Percentiles rank a stretch among this genome's conserved stretches.
Conservation (phyloP, 2,329 filamentous ascomycete genomes). For the Hirsutella thompsonii region DNA sequence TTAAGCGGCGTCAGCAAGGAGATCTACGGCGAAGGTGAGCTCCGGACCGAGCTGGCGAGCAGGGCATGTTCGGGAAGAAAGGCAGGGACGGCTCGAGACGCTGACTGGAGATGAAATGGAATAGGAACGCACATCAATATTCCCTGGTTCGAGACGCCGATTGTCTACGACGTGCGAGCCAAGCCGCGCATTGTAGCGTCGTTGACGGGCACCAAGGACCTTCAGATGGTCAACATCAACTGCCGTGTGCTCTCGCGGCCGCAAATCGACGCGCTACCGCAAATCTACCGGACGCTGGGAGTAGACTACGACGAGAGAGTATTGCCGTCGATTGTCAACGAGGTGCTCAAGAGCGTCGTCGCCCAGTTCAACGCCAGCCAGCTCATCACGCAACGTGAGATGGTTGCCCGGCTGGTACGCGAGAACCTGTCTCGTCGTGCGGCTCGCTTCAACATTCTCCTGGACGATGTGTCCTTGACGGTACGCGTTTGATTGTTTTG, state of each 20-base stretch:
- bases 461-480: constrained; percentile 95
- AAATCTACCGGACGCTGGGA: constrained; percentile 94
- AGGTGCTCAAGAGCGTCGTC: constrained; percentile 96
- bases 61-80: no score
- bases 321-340: constrained; percentile 93
- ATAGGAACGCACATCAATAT: constrained; percentile 87
- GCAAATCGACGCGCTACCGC: constrained; percentile 74
- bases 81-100: neutral
- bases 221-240: constrained; percentile 99
- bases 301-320: constrained; percentile 96
- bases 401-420: constrained; percentile 78
- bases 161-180: constrained; percentile 95
- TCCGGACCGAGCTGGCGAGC: neutral
- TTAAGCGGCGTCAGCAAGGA: constrained; percentile 88
- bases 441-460: constrained; percentile 89
- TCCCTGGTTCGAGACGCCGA: constrained; percentile 94
- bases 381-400: constrained; percentile 97
- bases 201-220: constrained; percentile 93
- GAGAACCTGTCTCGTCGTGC: constrained; percentile 88
- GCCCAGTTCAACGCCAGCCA: constrained; percentile 98
- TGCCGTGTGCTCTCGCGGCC: constrained; percentile 96
- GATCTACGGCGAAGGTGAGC: constrained; percentile 83
- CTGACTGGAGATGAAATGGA: constrained; percentile 3
- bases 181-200: constrained; percentile 95
- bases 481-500: constrained; percentile 34